phyloP scores from a whole-genome alignment of 2,329 filamentous ascomycete genomes.

The Sporothrix pseudoabietina region DNA sequence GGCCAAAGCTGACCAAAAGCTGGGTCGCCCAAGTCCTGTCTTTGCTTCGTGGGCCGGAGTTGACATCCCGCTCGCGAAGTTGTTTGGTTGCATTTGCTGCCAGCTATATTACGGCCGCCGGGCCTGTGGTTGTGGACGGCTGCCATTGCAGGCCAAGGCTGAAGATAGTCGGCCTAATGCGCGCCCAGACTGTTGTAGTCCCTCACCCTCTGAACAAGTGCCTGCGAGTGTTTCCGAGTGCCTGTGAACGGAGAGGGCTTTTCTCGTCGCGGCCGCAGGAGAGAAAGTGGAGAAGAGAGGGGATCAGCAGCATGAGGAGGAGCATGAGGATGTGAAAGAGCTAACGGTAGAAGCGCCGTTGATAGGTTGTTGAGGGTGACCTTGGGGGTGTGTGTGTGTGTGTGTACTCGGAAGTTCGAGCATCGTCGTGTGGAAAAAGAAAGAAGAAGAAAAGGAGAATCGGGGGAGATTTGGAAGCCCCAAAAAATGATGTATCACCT shows the following conservation, averaged over 20 bases:
- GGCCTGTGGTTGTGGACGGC: not conserved
- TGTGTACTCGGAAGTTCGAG: not conserved
- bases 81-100: not conserved
- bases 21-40: not conserved
- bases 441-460: not conserved
- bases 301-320: not conserved
- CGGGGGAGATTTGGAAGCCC: not conserved
- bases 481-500: constrained; percentile 1
- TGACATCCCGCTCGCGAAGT: not conserved
- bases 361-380: not conserved
- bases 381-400: not conserved
- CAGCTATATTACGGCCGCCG: not conserved
- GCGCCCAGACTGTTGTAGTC: not conserved
- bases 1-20: not conserved
- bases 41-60: not conserved
- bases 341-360: not conserved
- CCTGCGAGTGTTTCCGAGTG: not conserved
- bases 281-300: not conserved
- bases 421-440: constrained; percentile 8
- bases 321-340: not conserved
- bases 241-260: not conserved
- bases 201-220: not conserved
- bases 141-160: not conserved
- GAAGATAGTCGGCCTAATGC: not conserved
- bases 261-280: not conserved